Evolutionary conservation across 805 yeast genomes (phyloP).

Genomic region (Metschnikowia kofuensis): DNA sequence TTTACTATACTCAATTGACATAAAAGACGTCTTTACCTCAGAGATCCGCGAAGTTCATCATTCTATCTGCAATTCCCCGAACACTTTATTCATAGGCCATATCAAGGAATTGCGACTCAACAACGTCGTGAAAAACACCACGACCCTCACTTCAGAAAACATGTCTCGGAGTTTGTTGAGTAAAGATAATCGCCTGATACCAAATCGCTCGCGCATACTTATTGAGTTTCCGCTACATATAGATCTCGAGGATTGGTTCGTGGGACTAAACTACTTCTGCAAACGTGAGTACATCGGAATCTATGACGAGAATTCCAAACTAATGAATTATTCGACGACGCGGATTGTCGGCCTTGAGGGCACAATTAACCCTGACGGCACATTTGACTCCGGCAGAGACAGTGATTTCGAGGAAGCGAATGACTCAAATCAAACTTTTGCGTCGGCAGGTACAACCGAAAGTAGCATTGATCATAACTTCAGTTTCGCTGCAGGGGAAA

Average conservation of each 20-base stretch:
- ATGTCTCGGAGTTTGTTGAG: slow-evolving; percentile 23
- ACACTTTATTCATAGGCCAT: slow-evolving; percentile 56
- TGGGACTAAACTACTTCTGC: slow-evolving; percentile 62
- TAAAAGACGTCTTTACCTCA: slow-evolving; percentile 48
- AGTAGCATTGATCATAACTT: neutral
- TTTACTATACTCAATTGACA: slow-evolving; percentile 54
- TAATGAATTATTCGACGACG: slow-evolving; percentile 4
- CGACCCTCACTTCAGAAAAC: slow-evolving; percentile 21
- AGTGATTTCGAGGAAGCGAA: neutral
- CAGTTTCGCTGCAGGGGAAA: slow-evolving; percentile 4
- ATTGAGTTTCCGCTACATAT: slow-evolving; percentile 64
- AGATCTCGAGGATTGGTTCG: slow-evolving; percentile 76
- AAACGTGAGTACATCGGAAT: slow-evolving; percentile 51
- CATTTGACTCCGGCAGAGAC: slow-evolving; percentile 4
- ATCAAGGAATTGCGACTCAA: slow-evolving; percentile 51
- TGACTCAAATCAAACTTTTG: neutral
- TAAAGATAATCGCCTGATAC: slow-evolving; percentile 32
- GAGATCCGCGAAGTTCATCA: slow-evolving; percentile 66
- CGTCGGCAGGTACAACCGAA: neutral
- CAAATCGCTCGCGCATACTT: slow-evolving; percentile 43
- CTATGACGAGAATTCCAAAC: slow-evolving; percentile 11
- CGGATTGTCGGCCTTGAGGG: slow-evolving; percentile 17
- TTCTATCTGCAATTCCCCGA: slow-evolving; percentile 58
- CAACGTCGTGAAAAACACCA: slow-evolving; percentile 34
- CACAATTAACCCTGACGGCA: slow-evolving; percentile 12